phyloP scores from a whole-genome alignment of 192 early-diverging fungal species.

The Mortierella alpina region DNA sequence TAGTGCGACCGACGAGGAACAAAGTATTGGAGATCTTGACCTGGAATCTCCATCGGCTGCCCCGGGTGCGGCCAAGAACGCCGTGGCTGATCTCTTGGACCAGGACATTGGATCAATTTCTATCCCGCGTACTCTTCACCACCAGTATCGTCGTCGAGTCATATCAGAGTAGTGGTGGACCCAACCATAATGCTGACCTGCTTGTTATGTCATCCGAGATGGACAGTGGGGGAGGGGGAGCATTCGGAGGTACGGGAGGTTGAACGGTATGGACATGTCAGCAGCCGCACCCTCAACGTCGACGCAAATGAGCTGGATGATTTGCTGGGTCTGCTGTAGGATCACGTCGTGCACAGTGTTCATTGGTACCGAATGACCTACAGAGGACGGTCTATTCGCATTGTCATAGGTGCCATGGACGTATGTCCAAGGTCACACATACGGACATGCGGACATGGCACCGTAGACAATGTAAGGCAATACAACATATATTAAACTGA shows the following conservation, averaged over 20 bases:
- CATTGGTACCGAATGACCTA: too few species aligned
- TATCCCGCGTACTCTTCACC: conserved; percentile 21
- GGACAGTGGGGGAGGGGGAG: conserved; percentile 1
- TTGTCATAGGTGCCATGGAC: too few species aligned
- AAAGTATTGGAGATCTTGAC: conserved; percentile 51
- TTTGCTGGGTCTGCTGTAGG: too few species aligned
- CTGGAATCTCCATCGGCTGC: conserved; percentile 43
- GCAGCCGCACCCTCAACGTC: conserved; percentile 9
- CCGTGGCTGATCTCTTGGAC: conserved; percentile 76
- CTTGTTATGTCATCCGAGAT: conserved; percentile 55
- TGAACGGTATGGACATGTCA: conserved; percentile 11
- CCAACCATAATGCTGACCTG: conserved; percentile 45
- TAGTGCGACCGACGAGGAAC: conserved; percentile 63
- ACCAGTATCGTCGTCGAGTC: not conserved
- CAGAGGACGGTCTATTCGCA: too few species aligned
- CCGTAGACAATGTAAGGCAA: too few species aligned
- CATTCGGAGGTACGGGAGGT: conserved; percentile 13
- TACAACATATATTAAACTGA: too few species aligned
- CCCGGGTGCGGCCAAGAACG: conserved; percentile 64
- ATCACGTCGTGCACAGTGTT: too few species aligned
- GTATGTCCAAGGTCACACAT: too few species aligned
- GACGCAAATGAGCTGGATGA: not conserved
- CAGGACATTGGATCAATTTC: conserved; percentile 72
- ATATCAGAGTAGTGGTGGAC: conserved; percentile 18
- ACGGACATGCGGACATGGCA: too few species aligned